phyloP scores from a whole-genome alignment of 1,284 basidiomycete genomes.

The Coriolopsis trogii region DNA sequence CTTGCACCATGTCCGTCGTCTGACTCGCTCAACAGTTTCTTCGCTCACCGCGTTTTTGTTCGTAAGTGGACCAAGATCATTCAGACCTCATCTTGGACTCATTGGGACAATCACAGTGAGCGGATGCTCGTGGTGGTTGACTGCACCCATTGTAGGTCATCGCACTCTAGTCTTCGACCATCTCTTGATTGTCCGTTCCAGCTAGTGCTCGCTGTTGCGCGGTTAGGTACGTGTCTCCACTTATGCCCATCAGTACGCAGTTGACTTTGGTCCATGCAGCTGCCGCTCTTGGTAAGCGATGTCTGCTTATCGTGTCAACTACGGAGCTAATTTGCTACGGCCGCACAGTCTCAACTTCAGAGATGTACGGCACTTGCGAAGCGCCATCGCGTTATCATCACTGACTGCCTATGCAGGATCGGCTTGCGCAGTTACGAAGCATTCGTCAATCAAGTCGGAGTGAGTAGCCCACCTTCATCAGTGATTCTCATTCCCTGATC shows the following conservation, averaged over 20 bases:
- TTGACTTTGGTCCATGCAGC: too few species aligned
- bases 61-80: conserved; percentile 19
- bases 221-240: conserved; percentile 15
- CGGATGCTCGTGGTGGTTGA: conserved; percentile 39
- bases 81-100: too few species aligned
- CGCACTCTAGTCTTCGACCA: not conserved
- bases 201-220: conserved; percentile 18
- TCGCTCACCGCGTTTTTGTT: conserved; percentile 14
- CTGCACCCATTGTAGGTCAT: conserved; percentile 40
- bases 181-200: not conserved
- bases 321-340: not conserved
- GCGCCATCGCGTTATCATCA: not conserved
- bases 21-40: conserved; percentile 6
- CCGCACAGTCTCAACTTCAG: conserved; percentile 35
- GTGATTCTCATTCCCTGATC: conserved; percentile 1
- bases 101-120: conserved; percentile 44
- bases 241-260: too few species aligned
- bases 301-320: not conserved
- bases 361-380: conserved; percentile 34
- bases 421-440: conserved; percentile 34
- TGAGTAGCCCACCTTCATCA: conserved; percentile 9
- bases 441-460: conserved; percentile 27
- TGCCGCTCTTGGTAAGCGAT: conserved; percentile 16
- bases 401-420: conserved; percentile 31
- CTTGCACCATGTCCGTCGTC: not conserved